Percentiles rank a stretch among this genome's conserved stretches.
Conservation (phyloP, 179 eudicot genomes). For the Carnegiea gigantea region DNA sequence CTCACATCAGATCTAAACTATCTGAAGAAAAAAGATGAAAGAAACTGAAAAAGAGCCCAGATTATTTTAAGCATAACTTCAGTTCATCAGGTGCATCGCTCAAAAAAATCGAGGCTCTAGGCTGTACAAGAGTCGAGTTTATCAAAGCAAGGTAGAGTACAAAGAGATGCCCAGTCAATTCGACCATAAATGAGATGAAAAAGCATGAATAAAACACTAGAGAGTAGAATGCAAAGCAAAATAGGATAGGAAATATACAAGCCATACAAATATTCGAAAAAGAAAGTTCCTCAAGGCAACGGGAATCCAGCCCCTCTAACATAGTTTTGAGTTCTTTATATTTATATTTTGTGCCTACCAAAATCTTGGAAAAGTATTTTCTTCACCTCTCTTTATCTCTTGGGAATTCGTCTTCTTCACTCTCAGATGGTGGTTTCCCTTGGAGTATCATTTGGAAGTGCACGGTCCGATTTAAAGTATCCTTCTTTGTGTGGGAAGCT, state of each 20-base stretch:
- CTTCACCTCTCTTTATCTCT: no score
- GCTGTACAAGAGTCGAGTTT: neutral
- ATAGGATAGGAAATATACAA: neutral
- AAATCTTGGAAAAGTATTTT: neutral
- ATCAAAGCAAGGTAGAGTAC: neutral
- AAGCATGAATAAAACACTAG: no score
- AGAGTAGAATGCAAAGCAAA: neutral
- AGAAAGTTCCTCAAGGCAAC: neutral
- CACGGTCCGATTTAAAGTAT: no score
- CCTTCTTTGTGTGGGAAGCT: no score
- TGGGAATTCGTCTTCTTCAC: no score
- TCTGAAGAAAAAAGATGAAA: neutral
- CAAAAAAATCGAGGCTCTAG: neutral
- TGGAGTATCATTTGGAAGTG: no score
- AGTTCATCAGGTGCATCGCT: neutral
- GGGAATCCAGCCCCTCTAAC: neutral
- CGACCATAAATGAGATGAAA: neutral
- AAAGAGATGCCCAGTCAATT: neutral
- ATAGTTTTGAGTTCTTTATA: neutral
- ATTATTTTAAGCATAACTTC: neutral
- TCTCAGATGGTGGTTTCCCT: no score
- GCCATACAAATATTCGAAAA: no score
- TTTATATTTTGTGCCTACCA: neutral
- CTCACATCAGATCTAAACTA: neutral
- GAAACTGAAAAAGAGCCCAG: neutral